Base-by-base conservation (phyloP, 371 early-diverging fungal genomes). In the Enterocytospora artemiae region DNA sequence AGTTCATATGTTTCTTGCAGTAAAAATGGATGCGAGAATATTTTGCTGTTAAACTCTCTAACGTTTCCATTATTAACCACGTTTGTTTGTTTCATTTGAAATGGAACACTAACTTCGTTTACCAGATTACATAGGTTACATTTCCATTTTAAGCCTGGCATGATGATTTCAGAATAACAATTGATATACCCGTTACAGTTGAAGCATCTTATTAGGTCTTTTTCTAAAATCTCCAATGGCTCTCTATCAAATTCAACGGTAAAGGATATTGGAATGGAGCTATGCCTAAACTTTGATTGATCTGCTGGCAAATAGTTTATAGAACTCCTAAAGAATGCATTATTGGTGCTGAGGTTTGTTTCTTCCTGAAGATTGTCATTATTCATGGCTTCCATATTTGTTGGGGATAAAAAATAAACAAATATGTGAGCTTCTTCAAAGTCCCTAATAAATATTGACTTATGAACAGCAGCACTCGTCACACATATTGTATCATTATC, bases 71-170 rank as follows among this genome's bases (percentile, higher is more conserved):
- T 58, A 9, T 39, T n/a, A 33, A 33, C 28, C 46, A 52, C 62
- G 4, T 51, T 59, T 37, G 59, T 57, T 24, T 31, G 52, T 4
- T 44, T 37, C 32, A 54, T 62, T 14, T 48, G 51, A 36, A 79
- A 71, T 9, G 77, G 71, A 27, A 54, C 20, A 16, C 32, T 28
- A 24, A 71, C 18, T 48, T 64, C 52, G 41, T 79, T 79, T 5
- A 69, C 59, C 20, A 18, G 41, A 20, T 52, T 20, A 62, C 79
- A 79, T 20, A 79, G 31, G 58, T 74, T 68, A 58, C 79, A 79
- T 39, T 69, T 68, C 79, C 79, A 79, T 57, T 74, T 70, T 33
- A 66, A 56, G 18, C 79, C 79, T 22, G 79, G 79, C 4, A 72
- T 65, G 28, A 79, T 67, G 3, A 79, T 67, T 65, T 79, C 75